Evolutionary conservation across 257 asterid genomes (phyloP).

Genomic region (Solanum megistacrolobum): DNA sequence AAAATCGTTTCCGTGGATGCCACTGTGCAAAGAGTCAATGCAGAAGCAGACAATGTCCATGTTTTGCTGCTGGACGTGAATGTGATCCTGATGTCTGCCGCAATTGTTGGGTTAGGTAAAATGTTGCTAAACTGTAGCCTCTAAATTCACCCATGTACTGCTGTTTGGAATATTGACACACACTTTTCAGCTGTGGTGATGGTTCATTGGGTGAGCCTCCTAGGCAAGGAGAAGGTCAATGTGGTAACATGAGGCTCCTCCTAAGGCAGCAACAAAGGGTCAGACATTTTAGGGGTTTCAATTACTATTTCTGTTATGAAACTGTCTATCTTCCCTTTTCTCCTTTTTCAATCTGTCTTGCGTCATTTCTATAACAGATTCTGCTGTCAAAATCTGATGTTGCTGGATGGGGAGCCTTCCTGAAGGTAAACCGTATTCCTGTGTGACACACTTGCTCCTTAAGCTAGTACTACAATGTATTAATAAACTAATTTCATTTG

Average conservation of each 20-base stretch:
- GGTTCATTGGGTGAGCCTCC: slow-evolving; percentile 74
- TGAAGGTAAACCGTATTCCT: slow-evolving; percentile 41
- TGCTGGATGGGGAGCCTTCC: slow-evolving; percentile 98
- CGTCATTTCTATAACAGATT: slow-evolving; percentile 28
- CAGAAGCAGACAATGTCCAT: slow-evolving; percentile 97
- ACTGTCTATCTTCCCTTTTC: background rate
- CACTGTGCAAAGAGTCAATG: slow-evolving; percentile 99
- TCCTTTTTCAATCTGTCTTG: background rate
- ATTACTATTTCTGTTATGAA: background rate
- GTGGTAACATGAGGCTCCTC: slow-evolving; percentile 94
- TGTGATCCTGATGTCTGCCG: slow-evolving; percentile 99
- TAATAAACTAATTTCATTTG: background rate
- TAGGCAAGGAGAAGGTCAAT: slow-evolving; percentile 79
- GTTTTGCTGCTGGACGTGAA: slow-evolving; percentile 99
- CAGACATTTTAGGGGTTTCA: slow-evolving; percentile 8
- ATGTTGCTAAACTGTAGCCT: background rate
- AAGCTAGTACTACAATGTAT: background rate
- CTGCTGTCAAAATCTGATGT: slow-evolving; percentile 79
- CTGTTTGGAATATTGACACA: background rate
- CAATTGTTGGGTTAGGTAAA: slow-evolving; percentile 95
- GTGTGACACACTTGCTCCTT: background rate
- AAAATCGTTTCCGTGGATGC: slow-evolving; percentile 95
- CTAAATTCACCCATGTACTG: background rate
- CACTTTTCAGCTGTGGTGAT: slow-evolving; percentile 70
- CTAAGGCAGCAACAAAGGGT: slow-evolving; percentile 93